These are phyloP conservation scores for Drechslerella coelobrocha DNA, from an alignment of 2,329 filamentous ascomycete species.

Conservation along the genomic window DNA sequence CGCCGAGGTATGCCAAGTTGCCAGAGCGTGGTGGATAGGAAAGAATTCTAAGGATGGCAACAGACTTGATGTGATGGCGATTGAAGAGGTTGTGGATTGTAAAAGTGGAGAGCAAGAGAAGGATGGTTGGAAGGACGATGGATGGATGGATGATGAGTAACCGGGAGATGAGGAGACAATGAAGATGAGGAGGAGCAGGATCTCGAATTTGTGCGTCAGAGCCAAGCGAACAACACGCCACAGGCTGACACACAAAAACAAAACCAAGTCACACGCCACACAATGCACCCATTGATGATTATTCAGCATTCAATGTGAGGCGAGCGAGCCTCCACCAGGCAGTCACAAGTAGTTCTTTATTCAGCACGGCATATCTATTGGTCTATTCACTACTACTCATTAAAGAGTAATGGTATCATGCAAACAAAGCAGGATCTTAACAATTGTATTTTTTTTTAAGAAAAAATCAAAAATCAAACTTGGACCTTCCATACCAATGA, in stretches of 20 bases:
- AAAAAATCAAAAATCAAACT: neutral
- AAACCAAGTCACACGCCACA: constrained; percentile 18
- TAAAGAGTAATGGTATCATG: too few species aligned
- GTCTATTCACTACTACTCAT: neutral
- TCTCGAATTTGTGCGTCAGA: constrained; percentile 49
- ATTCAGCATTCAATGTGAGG: constrained; percentile 5
- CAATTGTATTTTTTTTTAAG: too few species aligned
- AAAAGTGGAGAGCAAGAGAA: constrained; percentile 5
- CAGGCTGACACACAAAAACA: constrained; percentile 15
- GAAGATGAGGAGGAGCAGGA: constrained; percentile 30
- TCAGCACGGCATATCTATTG: neutral
- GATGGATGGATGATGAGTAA: neutral
- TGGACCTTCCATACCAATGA: neutral
- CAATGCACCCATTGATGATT: neutral
- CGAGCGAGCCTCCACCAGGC: constrained; percentile 5
- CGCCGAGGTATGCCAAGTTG: neutral
- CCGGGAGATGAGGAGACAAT: constrained; percentile 13
- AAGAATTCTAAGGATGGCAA: neutral
- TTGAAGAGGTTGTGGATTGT: constrained; percentile 9
- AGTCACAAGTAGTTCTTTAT: neutral
- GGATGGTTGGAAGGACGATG: constrained; percentile 1
- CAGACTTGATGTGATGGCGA: neutral
- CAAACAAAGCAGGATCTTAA: too few species aligned
- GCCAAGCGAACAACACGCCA: constrained; percentile 25
- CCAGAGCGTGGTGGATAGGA: neutral